These are phyloP conservation scores for Syzygium syzygioides DNA, from an alignment of 441 rosid species.

Conservation along the genomic window DNA sequence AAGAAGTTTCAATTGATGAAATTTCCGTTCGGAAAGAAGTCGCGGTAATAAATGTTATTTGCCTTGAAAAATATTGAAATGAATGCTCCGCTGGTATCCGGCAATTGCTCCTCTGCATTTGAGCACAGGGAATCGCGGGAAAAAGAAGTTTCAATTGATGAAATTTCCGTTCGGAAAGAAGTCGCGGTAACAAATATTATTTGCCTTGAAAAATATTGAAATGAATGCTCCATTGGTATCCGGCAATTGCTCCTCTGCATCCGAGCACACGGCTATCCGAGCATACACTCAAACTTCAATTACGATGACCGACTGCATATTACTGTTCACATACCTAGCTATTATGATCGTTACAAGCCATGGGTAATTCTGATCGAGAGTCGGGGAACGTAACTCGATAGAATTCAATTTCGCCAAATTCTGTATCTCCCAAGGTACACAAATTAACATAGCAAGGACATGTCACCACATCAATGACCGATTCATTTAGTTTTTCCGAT, in stretches of 20 bases:
- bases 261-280: rapidly evolving
- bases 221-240: rapidly evolving
- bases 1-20: neutral
- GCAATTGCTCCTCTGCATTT: rapidly evolving
- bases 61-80: neutral
- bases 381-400: rapidly evolving
- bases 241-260: rapidly evolving
- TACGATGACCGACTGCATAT: rapidly evolving
- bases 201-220: neutral
- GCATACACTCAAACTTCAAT: neutral
- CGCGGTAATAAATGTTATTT: neutral
- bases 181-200: rapidly evolving
- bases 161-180: neutral
- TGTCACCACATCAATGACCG: neutral
- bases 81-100: rapidly evolving
- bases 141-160: neutral
- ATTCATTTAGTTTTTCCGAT: neutral
- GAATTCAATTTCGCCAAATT: neutral
- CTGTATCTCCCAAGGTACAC: neutral
- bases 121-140: rapidly evolving
- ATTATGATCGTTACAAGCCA: too few relatives aligned
- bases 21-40: neutral
- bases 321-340: neutral
- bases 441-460: neutral
- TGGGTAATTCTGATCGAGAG: neutral